These are phyloP conservation scores for Nasturtium officinale DNA, from an alignment of 345 rosid genomes.

Conservation along the genomic window DNA sequence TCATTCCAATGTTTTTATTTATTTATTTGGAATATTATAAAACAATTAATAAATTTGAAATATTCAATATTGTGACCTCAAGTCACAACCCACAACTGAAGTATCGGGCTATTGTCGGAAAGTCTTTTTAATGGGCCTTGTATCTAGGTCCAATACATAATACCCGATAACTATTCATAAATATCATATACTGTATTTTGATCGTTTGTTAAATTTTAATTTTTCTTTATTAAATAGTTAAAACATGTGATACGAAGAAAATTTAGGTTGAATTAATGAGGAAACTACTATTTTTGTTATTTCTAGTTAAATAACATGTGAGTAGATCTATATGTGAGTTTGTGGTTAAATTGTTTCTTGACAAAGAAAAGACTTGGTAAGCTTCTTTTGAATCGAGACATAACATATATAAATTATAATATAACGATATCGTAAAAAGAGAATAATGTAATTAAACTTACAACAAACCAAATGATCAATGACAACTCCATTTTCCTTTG, in stretches of 20 bases:
- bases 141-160: background rate
- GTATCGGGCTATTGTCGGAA: background rate
- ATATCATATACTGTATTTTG: background rate
- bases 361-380: background rate
- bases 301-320: background rate
- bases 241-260: background rate
- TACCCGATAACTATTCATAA: no score
- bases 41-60: no score
- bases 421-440: background rate
- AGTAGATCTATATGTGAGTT: background rate
- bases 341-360: background rate
- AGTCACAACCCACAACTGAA: no score
- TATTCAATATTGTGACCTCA: no score
- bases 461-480: slow-evolving; percentile 33
- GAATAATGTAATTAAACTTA: slow-evolving; percentile 27
- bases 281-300: background rate
- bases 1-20: background rate
- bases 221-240: background rate
- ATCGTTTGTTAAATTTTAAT: background rate
- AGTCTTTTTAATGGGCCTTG: background rate
- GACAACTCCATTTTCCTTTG: slow-evolving; percentile 23
- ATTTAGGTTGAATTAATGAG: background rate
- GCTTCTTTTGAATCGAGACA: background rate
- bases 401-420: background rate
- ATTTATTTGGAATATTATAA: background rate